These are phyloP conservation scores for Lathyrus sativus DNA, from an alignment of 306 rosid species.

Conservation along the genomic window DNA sequence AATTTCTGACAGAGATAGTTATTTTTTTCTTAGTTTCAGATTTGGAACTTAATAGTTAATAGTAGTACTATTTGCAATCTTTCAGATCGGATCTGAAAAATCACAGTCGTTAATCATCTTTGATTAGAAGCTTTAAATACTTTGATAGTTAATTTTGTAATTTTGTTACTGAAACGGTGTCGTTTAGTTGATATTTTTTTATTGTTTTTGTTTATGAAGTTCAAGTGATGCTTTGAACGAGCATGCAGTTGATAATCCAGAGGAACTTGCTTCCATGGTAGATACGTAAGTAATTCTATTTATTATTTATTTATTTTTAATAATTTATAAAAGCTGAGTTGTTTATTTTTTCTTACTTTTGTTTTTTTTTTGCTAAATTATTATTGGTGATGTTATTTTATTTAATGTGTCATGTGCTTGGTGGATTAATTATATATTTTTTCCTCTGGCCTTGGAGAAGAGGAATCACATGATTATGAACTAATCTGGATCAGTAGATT, in stretches of 20 bases:
- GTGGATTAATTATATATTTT: constrained; percentile 29
- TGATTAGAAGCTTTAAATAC: constrained; percentile 19
- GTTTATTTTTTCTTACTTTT: background rate
- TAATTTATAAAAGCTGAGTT: background rate
- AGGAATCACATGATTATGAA: constrained; percentile 41
- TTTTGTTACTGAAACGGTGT: constrained; percentile 16
- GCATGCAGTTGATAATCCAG: constrained; percentile 87
- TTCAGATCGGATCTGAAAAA: constrained; percentile 54
- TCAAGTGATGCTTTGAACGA: constrained; percentile 47
- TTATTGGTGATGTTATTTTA: constrained; percentile 28
- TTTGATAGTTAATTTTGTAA: constrained; percentile 6
- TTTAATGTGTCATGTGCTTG: constrained; percentile 37
- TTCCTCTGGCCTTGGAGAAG: constrained; percentile 13
- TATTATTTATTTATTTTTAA: background rate
- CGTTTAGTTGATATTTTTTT: constrained; percentile 31
- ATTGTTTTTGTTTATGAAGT: constrained; percentile 45
- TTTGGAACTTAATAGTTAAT: no score
- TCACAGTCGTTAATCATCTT: constrained; percentile 40
- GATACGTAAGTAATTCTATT: constrained; percentile 57
- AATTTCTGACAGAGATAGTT: background rate
- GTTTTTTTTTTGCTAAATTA: constrained; percentile 36
- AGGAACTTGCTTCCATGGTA: constrained; percentile 79
- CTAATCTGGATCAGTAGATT: constrained; percentile 31
- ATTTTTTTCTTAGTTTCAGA: no score
- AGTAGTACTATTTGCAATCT: background rate